phyloP scores from a whole-genome alignment of 192 early-diverging fungal species.

The Coemansia sp. region DNA sequence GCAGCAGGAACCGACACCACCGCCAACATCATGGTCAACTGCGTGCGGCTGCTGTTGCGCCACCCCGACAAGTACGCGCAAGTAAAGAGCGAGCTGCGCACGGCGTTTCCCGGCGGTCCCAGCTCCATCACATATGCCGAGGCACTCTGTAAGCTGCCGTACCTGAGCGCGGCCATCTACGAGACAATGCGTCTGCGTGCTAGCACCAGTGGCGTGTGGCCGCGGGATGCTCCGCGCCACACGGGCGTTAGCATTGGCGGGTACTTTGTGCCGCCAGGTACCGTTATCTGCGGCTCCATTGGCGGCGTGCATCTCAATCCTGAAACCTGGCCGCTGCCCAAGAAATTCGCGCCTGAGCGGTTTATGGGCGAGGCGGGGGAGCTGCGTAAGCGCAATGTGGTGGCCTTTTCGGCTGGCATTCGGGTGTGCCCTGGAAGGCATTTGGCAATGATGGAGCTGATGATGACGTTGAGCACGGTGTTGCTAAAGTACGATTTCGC shows the following conservation, averaged over 20 bases:
- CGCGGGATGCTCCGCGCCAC: constrained; percentile 16
- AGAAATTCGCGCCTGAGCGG: constrained; percentile 25
- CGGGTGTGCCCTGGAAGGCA: constrained; percentile 33
- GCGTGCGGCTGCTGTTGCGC: constrained; percentile 15
- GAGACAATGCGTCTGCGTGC: constrained; percentile 30
- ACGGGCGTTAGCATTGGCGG: constrained; percentile 7
- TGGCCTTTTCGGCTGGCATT: constrained; percentile 22
- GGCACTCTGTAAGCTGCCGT: constrained; percentile 14
- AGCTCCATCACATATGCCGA: constrained; percentile 6
- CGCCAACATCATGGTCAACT: constrained; percentile 14
- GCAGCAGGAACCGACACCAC: constrained; percentile 29
- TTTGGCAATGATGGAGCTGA: constrained; percentile 33
- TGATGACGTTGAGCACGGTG: constrained; percentile 15
- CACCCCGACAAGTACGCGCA: constrained; percentile 11
- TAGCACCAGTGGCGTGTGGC: constrained; percentile 14
- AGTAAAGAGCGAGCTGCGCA: constrained; percentile 4
- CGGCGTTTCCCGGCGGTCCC: not conserved
- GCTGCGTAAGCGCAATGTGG: constrained; percentile 16
- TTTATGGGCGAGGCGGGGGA: constrained; percentile 27
- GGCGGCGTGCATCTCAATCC: constrained; percentile 28
- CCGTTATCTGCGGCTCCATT: constrained; percentile 16
- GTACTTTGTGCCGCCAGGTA: constrained; percentile 20
- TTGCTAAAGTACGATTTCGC: constrained; percentile 30
- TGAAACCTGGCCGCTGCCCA: constrained; percentile 17
- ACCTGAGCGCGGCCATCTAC: constrained; percentile 22